These are phyloP conservation scores for Lagenaria siceraria DNA, from an alignment of 306 rosid species.

Conservation along the genomic window DNA sequence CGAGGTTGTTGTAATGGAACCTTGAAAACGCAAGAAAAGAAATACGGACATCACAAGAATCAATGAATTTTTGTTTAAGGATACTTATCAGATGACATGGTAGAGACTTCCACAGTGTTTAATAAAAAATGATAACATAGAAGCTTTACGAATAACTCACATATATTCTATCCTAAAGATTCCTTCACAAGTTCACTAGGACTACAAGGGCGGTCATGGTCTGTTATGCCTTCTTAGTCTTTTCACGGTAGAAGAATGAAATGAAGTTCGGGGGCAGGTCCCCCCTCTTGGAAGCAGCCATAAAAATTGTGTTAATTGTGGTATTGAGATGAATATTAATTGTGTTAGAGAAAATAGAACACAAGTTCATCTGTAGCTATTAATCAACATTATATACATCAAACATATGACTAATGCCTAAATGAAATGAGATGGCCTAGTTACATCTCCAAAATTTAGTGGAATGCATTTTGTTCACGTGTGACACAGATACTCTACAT, in stretches of 20 bases:
- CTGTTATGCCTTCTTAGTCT: not conserved
- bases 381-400: not conserved
- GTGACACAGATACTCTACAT: not conserved
- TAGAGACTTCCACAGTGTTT: not conserved
- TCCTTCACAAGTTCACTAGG: not conserved
- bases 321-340: not conserved
- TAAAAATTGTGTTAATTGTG: not conserved
- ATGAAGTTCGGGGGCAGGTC: not conserved
- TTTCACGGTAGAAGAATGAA: not conserved
- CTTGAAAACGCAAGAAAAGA: constrained; percentile 26
- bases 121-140: not conserved
- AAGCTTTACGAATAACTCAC: not conserved
- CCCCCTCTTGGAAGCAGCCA: not conserved
- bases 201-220: not conserved
- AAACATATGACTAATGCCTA: not conserved
- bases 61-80: not conserved
- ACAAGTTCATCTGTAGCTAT: not conserved
- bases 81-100: not conserved
- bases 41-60: not conserved
- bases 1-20: constrained; percentile 29
- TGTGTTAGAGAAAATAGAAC: not conserved
- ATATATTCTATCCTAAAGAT: not conserved
- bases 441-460: not conserved
- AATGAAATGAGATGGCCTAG: not conserved
- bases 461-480: not conserved